Base-by-base conservation (phyloP, 2,329 filamentous ascomycete genomes). In the Aspergillus viridinutans region DNA sequence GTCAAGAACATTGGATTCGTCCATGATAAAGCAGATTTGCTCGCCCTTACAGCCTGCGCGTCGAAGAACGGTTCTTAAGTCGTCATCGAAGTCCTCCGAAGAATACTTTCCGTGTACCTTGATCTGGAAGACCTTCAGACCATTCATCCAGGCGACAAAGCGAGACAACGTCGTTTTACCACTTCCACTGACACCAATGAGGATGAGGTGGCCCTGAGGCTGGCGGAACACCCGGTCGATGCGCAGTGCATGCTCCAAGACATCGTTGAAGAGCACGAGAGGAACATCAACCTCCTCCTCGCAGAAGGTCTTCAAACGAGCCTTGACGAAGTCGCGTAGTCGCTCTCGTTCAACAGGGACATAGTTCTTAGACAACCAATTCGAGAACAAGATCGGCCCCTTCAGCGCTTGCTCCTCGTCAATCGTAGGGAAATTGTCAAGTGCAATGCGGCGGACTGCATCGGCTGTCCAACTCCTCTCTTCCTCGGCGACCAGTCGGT, bases 21-120 rank as follows among this genome's bases (percentile, higher is more conserved):
- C 94, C 92, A 99, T 97, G 79, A 99, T 97, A 81, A 99, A 99
- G 78, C 95, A 99, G 50, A 99, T 96, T 81, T 97, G 97, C 74
- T 99, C 94, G 38, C 94, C 94, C 80, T 97, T 97, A 80, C 93
- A 97, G 61, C 94, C 94, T 66, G 91, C 95, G 56, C 94, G 86
- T 49, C 94, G 88, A 43, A 99, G 85, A 8, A 99, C 94, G 70
- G 92, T 93, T 63, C 95, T 86, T 38, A 99, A 80, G 74, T 99
- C 94, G 57, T 99, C 95, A 70, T 99, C 94, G 70, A 99, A 99
- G 77, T 99, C 94, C 72, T 97, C 94, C 1, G 90, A 90, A 17
- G 94, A 97, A 77, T 99, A 99, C 72, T 93, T 97, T 63, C 94
- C 94, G 69, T 99, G 94, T 0, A 99, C 94, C 81, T 99, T 99